A percentile compares a stretch with the other conserved stretches of the same genome.
Evolutionary conservation across 176 grass and related monocot species (phyloP).

Genomic region (Raddia guianensis): DNA sequence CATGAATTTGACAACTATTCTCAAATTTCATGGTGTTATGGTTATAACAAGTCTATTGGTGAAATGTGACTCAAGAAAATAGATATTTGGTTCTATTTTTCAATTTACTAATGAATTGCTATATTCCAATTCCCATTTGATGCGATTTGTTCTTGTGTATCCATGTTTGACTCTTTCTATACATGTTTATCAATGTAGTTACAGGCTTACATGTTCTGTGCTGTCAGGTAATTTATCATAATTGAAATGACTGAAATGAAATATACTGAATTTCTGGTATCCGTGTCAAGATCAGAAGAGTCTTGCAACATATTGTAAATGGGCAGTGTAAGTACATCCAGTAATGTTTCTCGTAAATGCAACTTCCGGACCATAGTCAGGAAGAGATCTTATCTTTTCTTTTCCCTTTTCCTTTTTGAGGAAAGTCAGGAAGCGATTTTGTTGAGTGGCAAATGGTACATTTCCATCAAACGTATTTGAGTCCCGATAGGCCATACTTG

Average conservation of each 20-base stretch:
- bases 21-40: conserved; percentile 11
- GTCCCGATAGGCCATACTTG: neutral
- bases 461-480: neutral
- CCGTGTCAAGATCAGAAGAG: neutral
- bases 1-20: conserved; percentile 29
- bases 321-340: neutral
- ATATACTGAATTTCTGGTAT: neutral
- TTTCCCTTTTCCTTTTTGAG: too few relatives aligned
- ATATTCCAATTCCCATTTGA: neutral
- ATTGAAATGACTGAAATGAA: neutral
- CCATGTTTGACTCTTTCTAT: neutral
- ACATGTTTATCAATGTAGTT: neutral
- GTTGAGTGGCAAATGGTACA: neutral
- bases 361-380: neutral
- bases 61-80: conserved; percentile 27
- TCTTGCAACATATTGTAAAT: neutral
- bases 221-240: neutral
- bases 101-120: neutral
- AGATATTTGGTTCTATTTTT: conserved; percentile 30
- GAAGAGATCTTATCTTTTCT: too few relatives aligned
- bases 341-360: neutral
- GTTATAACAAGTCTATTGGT: conserved; percentile 20
- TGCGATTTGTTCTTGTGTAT: neutral
- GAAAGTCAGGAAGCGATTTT: neutral
- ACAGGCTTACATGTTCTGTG: neutral